Percentiles rank a stretch among this genome's conserved stretches.
phyloP scores from a whole-genome alignment of 352 stramenopile species.

The Phytopythium sindhum region DNA sequence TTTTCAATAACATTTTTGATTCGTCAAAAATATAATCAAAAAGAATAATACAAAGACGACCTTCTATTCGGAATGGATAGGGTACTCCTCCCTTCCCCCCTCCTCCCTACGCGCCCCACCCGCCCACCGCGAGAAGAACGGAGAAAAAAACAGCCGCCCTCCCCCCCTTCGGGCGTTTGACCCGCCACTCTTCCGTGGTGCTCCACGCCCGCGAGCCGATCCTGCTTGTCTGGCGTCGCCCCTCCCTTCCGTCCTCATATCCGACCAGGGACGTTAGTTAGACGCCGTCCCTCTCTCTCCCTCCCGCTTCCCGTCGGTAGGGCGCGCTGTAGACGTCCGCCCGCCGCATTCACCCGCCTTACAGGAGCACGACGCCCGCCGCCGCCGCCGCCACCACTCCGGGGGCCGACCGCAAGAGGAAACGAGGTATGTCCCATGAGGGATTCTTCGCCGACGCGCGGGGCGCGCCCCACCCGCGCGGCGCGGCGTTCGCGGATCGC shows the following conservation, averaged over 20 bases:
- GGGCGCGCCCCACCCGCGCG: constrained; percentile 23
- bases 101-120: background rate
- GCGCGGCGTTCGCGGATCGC: constrained; percentile 18
- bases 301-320: too few relatives aligned
- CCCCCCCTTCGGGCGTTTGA: background rate
- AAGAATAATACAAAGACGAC: background rate
- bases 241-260: too few relatives aligned
- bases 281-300: too few relatives aligned
- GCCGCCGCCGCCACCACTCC: constrained; percentile 18
- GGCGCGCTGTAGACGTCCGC: too few relatives aligned
- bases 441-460: constrained; percentile 43
- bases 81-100: background rate
- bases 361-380: constrained; percentile 3
- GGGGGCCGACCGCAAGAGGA: constrained; percentile 53
- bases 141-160: background rate
- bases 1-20: background rate
- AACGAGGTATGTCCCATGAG: constrained; percentile 62
- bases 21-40: background rate
- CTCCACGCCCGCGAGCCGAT: background rate
- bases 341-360: too few relatives aligned
- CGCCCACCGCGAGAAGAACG: background rate
- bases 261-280: too few relatives aligned
- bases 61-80: background rate
- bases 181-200: background rate
- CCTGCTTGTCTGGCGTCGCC: background rate